phyloP scores from a whole-genome alignment of 345 rosid species.

The Limnanthes douglasii region DNA sequence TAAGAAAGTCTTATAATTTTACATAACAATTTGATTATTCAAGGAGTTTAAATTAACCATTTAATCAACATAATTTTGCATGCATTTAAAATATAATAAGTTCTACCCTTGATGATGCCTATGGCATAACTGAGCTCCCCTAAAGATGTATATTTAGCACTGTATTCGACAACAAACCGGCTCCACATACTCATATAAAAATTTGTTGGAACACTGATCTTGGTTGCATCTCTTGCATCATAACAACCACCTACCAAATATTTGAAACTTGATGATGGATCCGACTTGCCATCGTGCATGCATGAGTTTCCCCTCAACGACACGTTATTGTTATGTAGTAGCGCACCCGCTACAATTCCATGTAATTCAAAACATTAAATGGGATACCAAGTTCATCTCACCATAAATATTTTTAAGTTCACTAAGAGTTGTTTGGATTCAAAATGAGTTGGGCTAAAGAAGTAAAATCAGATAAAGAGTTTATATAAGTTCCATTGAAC shows the following conservation, averaged over 20 bases:
- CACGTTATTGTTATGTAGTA: neutral
- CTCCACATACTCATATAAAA: conserved; percentile 41
- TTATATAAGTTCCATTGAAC: no score
- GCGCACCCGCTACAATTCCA: no score
- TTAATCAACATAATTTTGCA: conserved; percentile 1
- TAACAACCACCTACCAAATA: conserved; percentile 46
- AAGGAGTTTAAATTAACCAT: no score
- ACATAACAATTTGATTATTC: no score
- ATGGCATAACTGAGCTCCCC: conserved; percentile 45
- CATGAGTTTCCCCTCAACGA: neutral
- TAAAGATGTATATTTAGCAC: conserved; percentile 27
- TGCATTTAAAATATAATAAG: conserved; percentile 38
- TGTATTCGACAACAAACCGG: conserved; percentile 51
- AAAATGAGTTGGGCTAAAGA: no score
- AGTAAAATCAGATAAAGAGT: no score
- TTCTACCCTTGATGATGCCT: conserved; percentile 51
- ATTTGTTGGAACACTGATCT: conserved; percentile 47
- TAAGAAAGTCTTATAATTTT: no score
- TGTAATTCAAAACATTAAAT: neutral
- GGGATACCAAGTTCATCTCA: neutral
- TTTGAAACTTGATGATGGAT: no score
- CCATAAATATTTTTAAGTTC: no score
- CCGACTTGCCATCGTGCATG: neutral
- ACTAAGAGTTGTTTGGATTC: no score
- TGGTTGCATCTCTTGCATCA: conserved; percentile 48